A percentile compares a stretch with the other conserved stretches of the same genome.
Evolutionary conservation across 306 rosid species (phyloP).

Genomic region (Alnus glutinosa): DNA sequence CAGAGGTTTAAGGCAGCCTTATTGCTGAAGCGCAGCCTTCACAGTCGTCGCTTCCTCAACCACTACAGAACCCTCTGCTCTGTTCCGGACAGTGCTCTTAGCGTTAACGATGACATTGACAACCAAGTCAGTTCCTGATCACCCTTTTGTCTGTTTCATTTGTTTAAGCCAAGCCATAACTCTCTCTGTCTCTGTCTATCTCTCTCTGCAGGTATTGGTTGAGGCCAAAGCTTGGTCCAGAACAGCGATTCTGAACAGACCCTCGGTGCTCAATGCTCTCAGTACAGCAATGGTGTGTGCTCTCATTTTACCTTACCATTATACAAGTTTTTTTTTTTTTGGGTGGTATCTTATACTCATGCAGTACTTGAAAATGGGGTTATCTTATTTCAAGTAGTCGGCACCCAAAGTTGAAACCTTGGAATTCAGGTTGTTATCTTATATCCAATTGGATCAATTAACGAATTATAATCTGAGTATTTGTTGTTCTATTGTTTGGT

Average conservation of each 20-base stretch:
- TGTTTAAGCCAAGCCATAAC: not conserved
- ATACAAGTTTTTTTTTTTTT: not conserved
- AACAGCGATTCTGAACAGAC: constrained; percentile 65
- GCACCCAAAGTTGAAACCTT: not conserved
- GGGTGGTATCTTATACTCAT: no score
- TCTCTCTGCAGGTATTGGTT: constrained; percentile 44
- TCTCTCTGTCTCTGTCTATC: not conserved
- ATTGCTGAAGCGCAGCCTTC: constrained; percentile 29
- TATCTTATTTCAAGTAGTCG: not conserved
- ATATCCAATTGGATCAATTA: not conserved
- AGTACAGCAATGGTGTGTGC: constrained; percentile 41
- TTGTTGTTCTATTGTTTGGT: not conserved
- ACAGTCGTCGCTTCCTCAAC: constrained; percentile 15
- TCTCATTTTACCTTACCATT: not conserved
- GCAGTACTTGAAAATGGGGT: not conserved
- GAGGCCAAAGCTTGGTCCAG: constrained; percentile 58
- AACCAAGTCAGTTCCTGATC: constrained; percentile 31
- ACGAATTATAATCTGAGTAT: not conserved
- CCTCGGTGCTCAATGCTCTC: constrained; percentile 59
- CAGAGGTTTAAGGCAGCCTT: constrained; percentile 37
- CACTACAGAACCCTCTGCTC: constrained; percentile 38
- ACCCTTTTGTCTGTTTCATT: constrained; percentile 6
- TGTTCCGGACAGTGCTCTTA: constrained; percentile 21
- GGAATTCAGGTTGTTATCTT: not conserved
- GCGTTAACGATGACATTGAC: constrained; percentile 35